Evolutionary conservation across 2,329 filamentous ascomycete species (phyloP), one percentile per base, ranked within the genome.

Genomic region (Colletotrichum navitas): DNA sequence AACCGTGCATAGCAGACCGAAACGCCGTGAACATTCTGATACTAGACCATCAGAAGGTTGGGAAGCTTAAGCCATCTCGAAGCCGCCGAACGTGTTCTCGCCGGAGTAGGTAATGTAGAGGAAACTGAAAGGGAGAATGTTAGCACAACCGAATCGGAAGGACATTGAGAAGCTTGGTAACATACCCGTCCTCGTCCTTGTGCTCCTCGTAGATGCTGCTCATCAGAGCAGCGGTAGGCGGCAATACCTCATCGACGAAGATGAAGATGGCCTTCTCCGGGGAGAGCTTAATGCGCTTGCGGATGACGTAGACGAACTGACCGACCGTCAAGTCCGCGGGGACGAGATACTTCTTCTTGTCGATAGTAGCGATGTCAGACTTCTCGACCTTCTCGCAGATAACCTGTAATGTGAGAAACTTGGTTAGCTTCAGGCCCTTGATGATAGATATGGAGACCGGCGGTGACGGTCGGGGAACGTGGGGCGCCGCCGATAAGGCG

Each of bases 221-320:
- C 96, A 99, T 99, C 65, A 99, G 90, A 71, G 96, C 96, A 72
- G 96, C 96, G 11, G 96, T 98, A 3, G 96, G 96, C 63, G 96
- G 96, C 68, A 99, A 89, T 63, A 98, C 95, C 86, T 98, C 96
- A 82, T 98, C 95, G 80, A 99, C 96, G 85, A 98, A 99, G 89
- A 99, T 98, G 89, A 99, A 99, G 87, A 99, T 99, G 82, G 96
- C 96, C 90, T 99, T 99, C 88, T 99, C 96, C 41, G 96, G 96
- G 66, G 94, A 97, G 77, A 99, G 90, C 94, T 99, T 99, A 87
- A 99, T 99, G 81, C 96, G 93, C 90, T 99, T 99, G 83, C 96
- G 94, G 85, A 99, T 99, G 76, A 99, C 96, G 85, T 99, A 99
- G 86, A 99, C 96, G 82, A 99, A 98, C 91, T 99, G 96, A 79